Evolutionary conservation across 169 alveolate genomes (phyloP).

Genomic region (Blepharisma undulans): DNA sequence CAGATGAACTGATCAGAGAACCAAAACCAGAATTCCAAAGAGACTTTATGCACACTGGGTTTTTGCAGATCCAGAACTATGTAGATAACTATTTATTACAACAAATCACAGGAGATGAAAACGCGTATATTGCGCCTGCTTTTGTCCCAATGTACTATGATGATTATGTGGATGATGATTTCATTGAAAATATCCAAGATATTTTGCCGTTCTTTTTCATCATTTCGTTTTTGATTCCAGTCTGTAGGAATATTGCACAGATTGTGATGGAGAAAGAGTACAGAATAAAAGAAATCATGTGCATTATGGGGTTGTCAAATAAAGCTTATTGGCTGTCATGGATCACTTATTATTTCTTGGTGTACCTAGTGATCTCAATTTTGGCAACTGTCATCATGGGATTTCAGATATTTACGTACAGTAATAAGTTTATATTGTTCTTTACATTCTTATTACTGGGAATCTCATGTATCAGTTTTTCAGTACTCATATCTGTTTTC

Average conservation of each 20-base stretch:
- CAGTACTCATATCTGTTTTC: slow-evolving; percentile 25
- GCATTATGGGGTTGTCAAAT: slow-evolving; percentile 84
- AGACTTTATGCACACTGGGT: slow-evolving; percentile 7
- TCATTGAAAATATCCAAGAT: not conserved
- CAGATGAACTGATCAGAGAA: not conserved
- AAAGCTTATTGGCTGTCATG: slow-evolving; percentile 75
- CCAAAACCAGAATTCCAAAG: slow-evolving; percentile 7
- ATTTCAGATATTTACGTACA: slow-evolving; percentile 22
- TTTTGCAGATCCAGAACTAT: not conserved
- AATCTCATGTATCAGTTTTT: not conserved
- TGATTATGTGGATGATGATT: slow-evolving; percentile 26
- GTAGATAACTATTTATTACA: slow-evolving; percentile 24
- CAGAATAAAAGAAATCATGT: slow-evolving; percentile 82
- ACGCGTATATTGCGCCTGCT: slow-evolving; percentile 13
- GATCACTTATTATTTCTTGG: slow-evolving; percentile 63
- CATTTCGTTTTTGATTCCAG: slow-evolving; percentile 55
- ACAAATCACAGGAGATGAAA: slow-evolving; percentile 1
- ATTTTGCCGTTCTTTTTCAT: slow-evolving; percentile 29
- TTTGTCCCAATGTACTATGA: slow-evolving; percentile 18
- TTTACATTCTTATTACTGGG: slow-evolving; percentile 16
- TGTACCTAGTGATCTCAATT: slow-evolving; percentile 56
- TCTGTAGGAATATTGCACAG: slow-evolving; percentile 41
- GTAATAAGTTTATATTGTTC: slow-evolving; percentile 42
- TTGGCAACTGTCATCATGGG: slow-evolving; percentile 15
- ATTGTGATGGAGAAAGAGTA: slow-evolving; percentile 81